Conservation (phyloP, 441 rosid species). For the Capsella rubella region DNA sequence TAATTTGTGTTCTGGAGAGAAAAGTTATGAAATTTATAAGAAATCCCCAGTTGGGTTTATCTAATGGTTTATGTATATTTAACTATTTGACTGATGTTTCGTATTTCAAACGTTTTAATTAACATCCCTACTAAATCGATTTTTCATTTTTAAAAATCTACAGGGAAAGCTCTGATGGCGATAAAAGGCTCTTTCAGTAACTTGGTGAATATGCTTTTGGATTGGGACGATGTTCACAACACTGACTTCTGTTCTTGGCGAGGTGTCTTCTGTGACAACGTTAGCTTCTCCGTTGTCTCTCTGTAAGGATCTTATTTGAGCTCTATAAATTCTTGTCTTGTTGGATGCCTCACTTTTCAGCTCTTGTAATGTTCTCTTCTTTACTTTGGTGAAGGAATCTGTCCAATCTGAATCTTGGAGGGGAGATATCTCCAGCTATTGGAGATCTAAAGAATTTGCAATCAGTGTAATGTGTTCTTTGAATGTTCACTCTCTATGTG, state of each 20-base stretch:
- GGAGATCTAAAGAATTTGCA: conserved; percentile 75
- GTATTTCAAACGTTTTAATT: not conserved
- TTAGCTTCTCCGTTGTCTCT: conserved; percentile 67
- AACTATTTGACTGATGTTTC: conserved; percentile 5
- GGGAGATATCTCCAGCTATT: conserved; percentile 86
- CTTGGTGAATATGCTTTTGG: conserved; percentile 68
- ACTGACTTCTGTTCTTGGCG: conserved; percentile 86
- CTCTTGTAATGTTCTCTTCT: not conserved
- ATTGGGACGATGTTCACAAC: conserved; percentile 77
- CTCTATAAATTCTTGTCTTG: not conserved
- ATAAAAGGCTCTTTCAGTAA: conserved; percentile 79
- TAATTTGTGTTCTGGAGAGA: not conserved
- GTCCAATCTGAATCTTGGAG: conserved; percentile 81
- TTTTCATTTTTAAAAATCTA: not conserved
- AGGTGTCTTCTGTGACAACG: conserved; percentile 81
- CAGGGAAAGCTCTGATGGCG: conserved; percentile 80
- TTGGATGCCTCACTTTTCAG: not conserved
- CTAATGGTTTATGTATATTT: not conserved
- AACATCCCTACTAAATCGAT: not conserved
- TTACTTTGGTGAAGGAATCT: conserved; percentile 58
- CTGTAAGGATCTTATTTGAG: conserved; percentile 54
- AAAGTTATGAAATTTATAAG: not conserved
- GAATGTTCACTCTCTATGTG: not conserved
- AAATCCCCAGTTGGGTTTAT: not conserved
- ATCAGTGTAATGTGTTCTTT: conserved; percentile 69